Evolutionary conservation across 2,329 filamentous ascomycete genomes (phyloP), one percentile per base, ranked within the genome.

Genomic region (Dactylonectria macrodidyma): DNA sequence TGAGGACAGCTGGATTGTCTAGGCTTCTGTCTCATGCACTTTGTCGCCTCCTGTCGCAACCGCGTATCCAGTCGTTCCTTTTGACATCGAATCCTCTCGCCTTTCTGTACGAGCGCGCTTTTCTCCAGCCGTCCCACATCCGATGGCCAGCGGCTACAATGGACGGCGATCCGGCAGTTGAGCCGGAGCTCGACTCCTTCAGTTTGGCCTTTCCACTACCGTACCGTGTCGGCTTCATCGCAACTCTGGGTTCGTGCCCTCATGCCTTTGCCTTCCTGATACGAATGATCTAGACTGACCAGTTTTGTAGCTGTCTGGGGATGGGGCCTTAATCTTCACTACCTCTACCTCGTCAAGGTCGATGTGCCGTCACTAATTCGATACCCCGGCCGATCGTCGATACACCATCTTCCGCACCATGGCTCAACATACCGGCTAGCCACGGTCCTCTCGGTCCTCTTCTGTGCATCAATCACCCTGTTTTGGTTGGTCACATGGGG

Each of bases 271-370:
- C 26, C 16, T 19, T 19, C 19, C 19, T 19, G 22, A 52, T 10
- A 19, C 26, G 55, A n/a, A 26, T 26, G 33, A 73, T 52, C 8
- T 9, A 58, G 44, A 36, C 66, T 71, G 55, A 71, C 62, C 46
- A 41, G n/a, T 33, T 22, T 34, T 22, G 68, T 73, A 97, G 95
- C 94, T 74, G 91, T 97, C 77, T 98, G 95, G 95, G 95, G 94
- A 79, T 99, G 95, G 95, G 95, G 92, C 72, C 82, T 93, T 75
- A 98, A 98, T 84, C 89, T 98, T 47, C 95, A 98, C 79, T 95
- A 94, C 83, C 90, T 98, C 67, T 87, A 92, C 76, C 83, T 90
- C 66, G 86, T 91, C 77, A 93, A 93, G 79, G 97, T 99, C 84
- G 94, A 98, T 81, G 93, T 97, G 62, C 93, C 94, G 22, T 87